Base-by-base conservation (phyloP, 345 rosid species). In the Gossypium arboreum region DNA sequence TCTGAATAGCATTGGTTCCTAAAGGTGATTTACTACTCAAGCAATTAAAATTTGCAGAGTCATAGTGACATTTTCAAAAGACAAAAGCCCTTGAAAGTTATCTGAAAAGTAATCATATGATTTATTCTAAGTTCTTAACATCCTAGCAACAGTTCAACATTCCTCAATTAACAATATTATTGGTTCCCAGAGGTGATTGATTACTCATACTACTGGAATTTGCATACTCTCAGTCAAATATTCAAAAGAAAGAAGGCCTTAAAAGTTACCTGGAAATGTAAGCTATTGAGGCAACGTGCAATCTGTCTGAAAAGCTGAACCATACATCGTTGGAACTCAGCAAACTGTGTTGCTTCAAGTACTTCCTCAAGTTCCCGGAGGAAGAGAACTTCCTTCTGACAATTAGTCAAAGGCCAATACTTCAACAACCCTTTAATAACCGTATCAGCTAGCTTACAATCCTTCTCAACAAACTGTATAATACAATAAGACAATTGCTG, bases 391-490 rank as follows among this genome's bases (percentile, higher is more conserved):
- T 93, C 98, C 79, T 93, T 93, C 47, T 81, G 89, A 83, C 98
- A 93, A 79, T 90, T 93, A 44, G 88, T 93, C 75, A 90, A 73
- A 39, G 98, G 98, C 98, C 97, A 93, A 83, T 80, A 93, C 87
- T 88, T 93, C 82, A 93, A 77, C 84, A 93, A 79, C 20, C 98
- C 98, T 73, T 88, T 85, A 68, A 93, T 88, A 39, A 93, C 97
- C 0, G 88, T 88, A 77, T 91, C 97, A 0, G 95, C 90, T 78
- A 93, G 90, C 84, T 89, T 91, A 84, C 83, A 91, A 5, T 59
- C 63, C 63, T 59, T 59, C 63, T 59, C 63, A 59, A 59, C 63
- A 59, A 59, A 59, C 39, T 90, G 98, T 47, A 79, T 84, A 7
- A 93, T 85, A 68, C 98, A 93, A 71, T 93, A 93, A 24, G 97